Evolutionary conservation across 164 flowering plant species (phyloP).

Genomic region (Piper longum): DNA sequence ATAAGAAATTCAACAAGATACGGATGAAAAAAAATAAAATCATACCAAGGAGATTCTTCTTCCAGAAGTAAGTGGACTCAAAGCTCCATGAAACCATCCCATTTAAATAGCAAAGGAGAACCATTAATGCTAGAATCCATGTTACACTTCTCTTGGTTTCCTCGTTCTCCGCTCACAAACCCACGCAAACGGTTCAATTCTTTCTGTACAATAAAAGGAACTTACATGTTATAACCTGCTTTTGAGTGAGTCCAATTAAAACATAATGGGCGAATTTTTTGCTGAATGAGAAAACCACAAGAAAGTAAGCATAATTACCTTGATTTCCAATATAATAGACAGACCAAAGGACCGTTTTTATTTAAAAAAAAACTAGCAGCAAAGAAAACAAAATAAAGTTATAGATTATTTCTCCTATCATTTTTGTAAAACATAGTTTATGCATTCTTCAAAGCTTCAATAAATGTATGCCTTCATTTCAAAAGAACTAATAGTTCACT

Average conservation of each 20-base stretch:
- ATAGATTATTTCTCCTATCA: no score
- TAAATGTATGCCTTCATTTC: background rate
- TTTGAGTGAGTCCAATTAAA: no score
- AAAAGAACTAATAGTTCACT: background rate
- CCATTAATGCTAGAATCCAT: conserved; percentile 38
- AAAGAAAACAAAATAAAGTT: no score
- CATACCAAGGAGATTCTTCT: conserved; percentile 46
- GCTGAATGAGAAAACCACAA: no score
- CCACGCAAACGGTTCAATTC: conserved; percentile 65
- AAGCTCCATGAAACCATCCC: conserved; percentile 71
- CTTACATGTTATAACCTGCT: background rate
- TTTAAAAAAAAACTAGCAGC: no score
- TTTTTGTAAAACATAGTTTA: no score
- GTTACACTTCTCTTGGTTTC: conserved; percentile 37
- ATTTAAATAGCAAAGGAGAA: conserved; percentile 73
- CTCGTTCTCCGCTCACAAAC: conserved; percentile 48
- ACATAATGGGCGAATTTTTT: no score
- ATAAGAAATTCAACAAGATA: background rate
- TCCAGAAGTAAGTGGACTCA: conserved; percentile 54
- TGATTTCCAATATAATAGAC: no score
- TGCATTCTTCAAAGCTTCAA: no score
- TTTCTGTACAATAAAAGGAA: conserved; percentile 32
- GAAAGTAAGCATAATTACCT: no score
- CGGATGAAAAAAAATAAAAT: background rate
- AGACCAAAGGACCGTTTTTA: no score